phyloP scores from a whole-genome alignment of 2,329 filamentous ascomycete species.

The Cercospora sp. region DNA sequence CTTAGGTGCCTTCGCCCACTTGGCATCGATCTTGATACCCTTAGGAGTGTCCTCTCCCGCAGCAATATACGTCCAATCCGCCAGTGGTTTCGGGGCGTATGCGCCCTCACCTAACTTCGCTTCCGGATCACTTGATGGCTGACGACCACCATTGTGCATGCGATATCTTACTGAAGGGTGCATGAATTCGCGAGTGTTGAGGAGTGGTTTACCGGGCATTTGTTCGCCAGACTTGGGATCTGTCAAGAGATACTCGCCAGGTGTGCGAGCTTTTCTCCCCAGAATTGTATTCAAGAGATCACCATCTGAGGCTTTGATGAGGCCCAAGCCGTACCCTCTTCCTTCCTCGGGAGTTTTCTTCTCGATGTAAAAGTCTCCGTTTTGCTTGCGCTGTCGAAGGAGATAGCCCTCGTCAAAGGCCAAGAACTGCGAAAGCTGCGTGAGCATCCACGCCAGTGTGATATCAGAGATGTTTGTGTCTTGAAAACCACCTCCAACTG shows the following conservation, averaged over 20 bases:
- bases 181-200: conserved; percentile 52
- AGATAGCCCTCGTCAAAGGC: conserved; percentile 48
- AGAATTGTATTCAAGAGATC: conserved; percentile 46
- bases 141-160: conserved; percentile 45
- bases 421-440: conserved; percentile 47
- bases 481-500: conserved; percentile 44
- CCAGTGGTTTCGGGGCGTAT: conserved; percentile 16
- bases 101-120: conserved; percentile 15
- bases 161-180: conserved; percentile 51
- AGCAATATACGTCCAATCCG: conserved; percentile 19
- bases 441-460: conserved; percentile 57
- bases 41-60: conserved; percentile 9
- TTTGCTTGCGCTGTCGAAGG: conserved; percentile 45
- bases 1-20: conserved; percentile 17
- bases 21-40: conserved; percentile 11
- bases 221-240: conserved; percentile 44
- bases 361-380: conserved; percentile 45
- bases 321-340: conserved; percentile 46
- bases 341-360: conserved; percentile 38
- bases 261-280: conserved; percentile 45
- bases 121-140: conserved; percentile 29
- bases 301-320: conserved; percentile 45
- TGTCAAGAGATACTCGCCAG: conserved; percentile 47
- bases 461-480: conserved; percentile 51
- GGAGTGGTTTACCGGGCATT: conserved; percentile 41